Evolutionary conservation across 2,329 filamentous ascomycete genomes (phyloP).

Genomic region (Curvularia eragrostidis): DNA sequence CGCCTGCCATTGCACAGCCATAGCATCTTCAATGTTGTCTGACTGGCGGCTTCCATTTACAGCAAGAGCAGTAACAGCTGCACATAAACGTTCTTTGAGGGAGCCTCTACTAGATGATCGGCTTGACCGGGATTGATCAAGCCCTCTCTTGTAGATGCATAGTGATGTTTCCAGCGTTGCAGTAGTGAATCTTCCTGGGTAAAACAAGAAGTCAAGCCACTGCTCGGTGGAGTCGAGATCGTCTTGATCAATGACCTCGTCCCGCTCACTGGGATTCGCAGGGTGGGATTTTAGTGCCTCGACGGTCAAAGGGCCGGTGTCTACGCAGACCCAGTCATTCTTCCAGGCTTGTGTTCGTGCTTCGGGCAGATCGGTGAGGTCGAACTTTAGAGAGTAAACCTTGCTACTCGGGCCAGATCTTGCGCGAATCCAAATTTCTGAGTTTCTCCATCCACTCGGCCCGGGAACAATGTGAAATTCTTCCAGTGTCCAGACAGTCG

Average conservation of each 20-base stretch:
- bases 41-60: slow-evolving; percentile 73
- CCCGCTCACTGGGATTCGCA: slow-evolving; percentile 49
- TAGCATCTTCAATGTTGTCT: slow-evolving; percentile 73
- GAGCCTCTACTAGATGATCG: slow-evolving; percentile 54
- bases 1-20: slow-evolving; percentile 84
- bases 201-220: slow-evolving; percentile 85
- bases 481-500: slow-evolving; percentile 60
- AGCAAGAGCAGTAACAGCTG: slow-evolving; percentile 73
- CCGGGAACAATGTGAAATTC: slow-evolving; percentile 54
- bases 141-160: slow-evolving; percentile 76
- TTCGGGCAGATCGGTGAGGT: slow-evolving; percentile 66
- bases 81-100: slow-evolving; percentile 77
- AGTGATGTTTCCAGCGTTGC: slow-evolving; percentile 84
- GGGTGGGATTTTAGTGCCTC: slow-evolving; percentile 50
- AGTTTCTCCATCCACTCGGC: slow-evolving; percentile 47
- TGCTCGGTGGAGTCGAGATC: slow-evolving; percentile 69
- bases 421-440: slow-evolving; percentile 57
- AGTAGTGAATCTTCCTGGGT: slow-evolving; percentile 80
- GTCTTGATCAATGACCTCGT: slow-evolving; percentile 34
- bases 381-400: slow-evolving; percentile 75
- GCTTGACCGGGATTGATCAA: slow-evolving; percentile 42
- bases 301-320: slow-evolving; percentile 51
- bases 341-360: slow-evolving; percentile 75
- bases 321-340: slow-evolving; percentile 55
- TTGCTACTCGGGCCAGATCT: slow-evolving; percentile 65